Conservation (phyloP, 257 asterid species). For the Buddleja alternifolia region DNA sequence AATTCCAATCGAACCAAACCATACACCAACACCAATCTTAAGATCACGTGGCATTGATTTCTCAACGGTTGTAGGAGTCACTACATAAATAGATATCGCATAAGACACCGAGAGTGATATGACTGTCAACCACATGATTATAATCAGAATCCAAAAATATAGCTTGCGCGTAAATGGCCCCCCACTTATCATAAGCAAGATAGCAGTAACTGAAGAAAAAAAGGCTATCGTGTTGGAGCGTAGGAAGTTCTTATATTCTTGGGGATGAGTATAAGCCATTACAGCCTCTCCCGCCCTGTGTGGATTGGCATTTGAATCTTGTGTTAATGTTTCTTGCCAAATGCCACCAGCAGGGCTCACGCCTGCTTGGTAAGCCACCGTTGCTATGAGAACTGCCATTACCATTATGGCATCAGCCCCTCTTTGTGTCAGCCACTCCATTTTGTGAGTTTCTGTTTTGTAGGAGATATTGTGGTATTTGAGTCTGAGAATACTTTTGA, state of each 20-base stretch:
- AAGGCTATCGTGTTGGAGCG: slow-evolving; percentile 50
- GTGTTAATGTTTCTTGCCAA: slow-evolving; percentile 31
- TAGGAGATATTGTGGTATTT: not conserved
- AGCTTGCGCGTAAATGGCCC: slow-evolving; percentile 45
- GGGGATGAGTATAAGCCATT: slow-evolving; percentile 44
- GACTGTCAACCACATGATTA: slow-evolving; percentile 59
- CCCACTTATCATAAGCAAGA: slow-evolving; percentile 59
- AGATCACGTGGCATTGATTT: slow-evolving; percentile 32
- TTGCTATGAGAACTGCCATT: slow-evolving; percentile 48
- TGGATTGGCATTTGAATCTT: slow-evolving; percentile 6
- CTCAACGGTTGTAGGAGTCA: slow-evolving; percentile 37
- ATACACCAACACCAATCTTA: slow-evolving; percentile 26
- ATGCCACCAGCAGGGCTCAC: slow-evolving; percentile 49
- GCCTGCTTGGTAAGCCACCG: slow-evolving; percentile 48
- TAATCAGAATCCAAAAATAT: slow-evolving; percentile 55
- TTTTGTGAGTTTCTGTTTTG: not conserved
- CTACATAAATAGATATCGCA: slow-evolving; percentile 35
- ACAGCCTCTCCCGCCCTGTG: slow-evolving; percentile 51
- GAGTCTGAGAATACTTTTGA: not conserved
- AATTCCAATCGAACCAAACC: slow-evolving; percentile 49
- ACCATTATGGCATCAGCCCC: slow-evolving; percentile 46
- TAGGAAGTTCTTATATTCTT: slow-evolving; percentile 31
- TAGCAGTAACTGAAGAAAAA: slow-evolving; percentile 56
- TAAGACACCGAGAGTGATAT: slow-evolving; percentile 46
- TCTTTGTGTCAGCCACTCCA: slow-evolving; percentile 40